A percentile compares a stretch with the other conserved stretches of the same genome.
These are phyloP conservation scores for Acanthamoeba castellanii DNA, from an alignment of 208 protist species.

Conservation along the genomic window DNA sequence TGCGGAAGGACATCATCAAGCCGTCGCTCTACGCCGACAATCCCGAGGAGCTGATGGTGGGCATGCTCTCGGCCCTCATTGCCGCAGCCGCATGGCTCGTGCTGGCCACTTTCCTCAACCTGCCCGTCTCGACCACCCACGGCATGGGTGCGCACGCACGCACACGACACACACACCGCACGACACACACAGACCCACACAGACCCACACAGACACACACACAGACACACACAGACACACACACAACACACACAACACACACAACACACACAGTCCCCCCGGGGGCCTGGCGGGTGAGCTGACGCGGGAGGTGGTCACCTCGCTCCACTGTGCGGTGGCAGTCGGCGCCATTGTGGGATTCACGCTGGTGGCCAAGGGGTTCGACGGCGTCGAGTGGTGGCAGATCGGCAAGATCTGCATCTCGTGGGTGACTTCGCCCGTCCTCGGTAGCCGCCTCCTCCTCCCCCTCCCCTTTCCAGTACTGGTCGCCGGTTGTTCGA, in stretches of 20 bases:
- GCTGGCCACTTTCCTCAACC: slow-evolving; percentile 42
- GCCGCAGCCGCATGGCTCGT: slow-evolving; percentile 34
- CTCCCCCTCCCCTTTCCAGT: neutral
- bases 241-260: no score
- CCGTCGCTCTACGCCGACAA: neutral
- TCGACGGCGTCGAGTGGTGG: neutral
- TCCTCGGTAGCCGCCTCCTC: neutral
- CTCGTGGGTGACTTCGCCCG: neutral
- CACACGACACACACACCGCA: no score
- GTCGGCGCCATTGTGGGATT: slow-evolving; percentile 70
- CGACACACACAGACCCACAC: no score
- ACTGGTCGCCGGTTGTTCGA: no score
- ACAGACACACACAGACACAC: no score
- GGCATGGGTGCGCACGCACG: neutral
- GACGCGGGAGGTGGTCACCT: no score
- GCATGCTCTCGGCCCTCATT: slow-evolving; percentile 51
- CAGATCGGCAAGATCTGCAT: neutral
- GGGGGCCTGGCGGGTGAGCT: no score
- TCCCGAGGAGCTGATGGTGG: slow-evolving; percentile 65
- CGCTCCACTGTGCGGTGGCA: no score
- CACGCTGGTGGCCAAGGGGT: slow-evolving; percentile 27
- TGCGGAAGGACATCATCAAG: slow-evolving; percentile 69
- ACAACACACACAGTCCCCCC: no score
- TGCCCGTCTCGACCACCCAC: slow-evolving; percentile 79
- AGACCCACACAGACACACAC: no score